These are phyloP conservation scores for Sedum album DNA, from an alignment of 164 flowering plant species.

Conservation along the genomic window DNA sequence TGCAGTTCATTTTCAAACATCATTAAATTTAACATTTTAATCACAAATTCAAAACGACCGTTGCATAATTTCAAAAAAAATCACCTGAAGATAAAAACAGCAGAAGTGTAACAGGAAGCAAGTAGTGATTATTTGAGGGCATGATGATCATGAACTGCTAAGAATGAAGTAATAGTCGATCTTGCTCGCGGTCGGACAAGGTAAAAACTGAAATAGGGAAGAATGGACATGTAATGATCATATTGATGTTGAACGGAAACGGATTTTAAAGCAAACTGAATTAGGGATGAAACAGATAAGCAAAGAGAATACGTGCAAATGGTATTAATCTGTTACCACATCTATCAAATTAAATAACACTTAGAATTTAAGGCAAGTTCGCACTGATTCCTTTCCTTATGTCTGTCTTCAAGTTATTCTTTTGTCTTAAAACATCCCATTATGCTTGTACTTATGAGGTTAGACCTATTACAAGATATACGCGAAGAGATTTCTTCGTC, in stretches of 20 bases:
- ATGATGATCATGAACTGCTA: neutral
- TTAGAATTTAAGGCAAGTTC: neutral
- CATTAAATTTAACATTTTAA: neutral
- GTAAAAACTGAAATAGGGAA: neutral
- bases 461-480: too few relatives aligned
- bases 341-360: neutral
- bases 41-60: neutral
- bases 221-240: neutral
- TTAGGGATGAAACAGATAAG: neutral
- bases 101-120: neutral
- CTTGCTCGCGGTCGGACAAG: too few relatives aligned
- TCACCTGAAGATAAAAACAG: neutral
- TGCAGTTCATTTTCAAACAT: conserved; percentile 10
- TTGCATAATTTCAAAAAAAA: neutral
- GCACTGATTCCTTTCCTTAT: neutral
- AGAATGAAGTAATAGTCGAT: too few relatives aligned
- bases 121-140: neutral
- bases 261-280: neutral
- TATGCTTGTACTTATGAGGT: neutral
- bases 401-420: neutral
- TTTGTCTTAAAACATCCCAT: neutral
- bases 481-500: neutral
- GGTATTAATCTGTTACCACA: neutral
- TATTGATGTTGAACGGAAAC: neutral
- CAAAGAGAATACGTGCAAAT: conserved; percentile 1